Evolutionary conservation across 495 filamentous ascomycete genomes (phyloP).

Genomic region (Viridothelium virens): DNA sequence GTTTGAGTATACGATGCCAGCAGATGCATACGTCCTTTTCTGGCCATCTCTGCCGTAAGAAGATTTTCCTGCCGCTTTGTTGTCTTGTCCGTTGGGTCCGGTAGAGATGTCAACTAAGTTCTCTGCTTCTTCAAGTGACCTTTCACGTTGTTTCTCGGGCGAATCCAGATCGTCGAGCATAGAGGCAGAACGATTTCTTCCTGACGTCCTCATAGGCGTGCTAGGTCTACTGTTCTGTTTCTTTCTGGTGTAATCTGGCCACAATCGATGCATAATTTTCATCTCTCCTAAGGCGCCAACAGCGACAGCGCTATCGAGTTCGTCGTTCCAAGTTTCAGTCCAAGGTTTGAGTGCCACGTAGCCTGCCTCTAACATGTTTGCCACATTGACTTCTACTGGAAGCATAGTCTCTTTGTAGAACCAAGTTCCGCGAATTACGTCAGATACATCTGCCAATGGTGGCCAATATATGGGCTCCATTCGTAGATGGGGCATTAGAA

Average conservation of each 20-base stretch:
- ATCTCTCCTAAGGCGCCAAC: conserved; percentile 85
- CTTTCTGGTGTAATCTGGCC: conserved; percentile 52
- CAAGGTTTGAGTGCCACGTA: conserved; percentile 81
- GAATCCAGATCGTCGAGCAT: conserved; percentile 22
- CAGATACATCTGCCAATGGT: conserved; percentile 81
- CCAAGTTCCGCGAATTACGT: conserved; percentile 84
- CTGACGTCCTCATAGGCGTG: conserved; percentile 18
- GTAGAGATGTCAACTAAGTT: conserved; percentile 38
- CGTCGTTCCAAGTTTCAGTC: conserved; percentile 89
- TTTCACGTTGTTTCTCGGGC: conserved; percentile 31
- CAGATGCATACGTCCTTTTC: conserved; percentile 48
- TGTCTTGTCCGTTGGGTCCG: conserved; percentile 33
- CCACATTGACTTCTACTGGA: conserved; percentile 78
- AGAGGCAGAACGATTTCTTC: conserved; percentile 4
- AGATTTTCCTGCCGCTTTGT: conserved; percentile 34
- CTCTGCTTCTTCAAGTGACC: conserved; percentile 30
- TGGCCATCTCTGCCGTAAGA: conserved; percentile 32
- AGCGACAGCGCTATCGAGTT: conserved; percentile 82
- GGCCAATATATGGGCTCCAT: conserved; percentile 99
- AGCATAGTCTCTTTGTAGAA: conserved; percentile 93
- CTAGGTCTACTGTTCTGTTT: conserved; percentile 35
- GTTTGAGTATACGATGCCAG: conserved; percentile 78
- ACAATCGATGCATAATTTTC: conserved; percentile 76
- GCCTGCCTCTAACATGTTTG: conserved; percentile 84
- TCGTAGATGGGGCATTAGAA: conserved; percentile 34